Evolutionary conservation across 495 filamentous ascomycete species (phyloP).

Genomic region (Letharia lupina): DNA sequence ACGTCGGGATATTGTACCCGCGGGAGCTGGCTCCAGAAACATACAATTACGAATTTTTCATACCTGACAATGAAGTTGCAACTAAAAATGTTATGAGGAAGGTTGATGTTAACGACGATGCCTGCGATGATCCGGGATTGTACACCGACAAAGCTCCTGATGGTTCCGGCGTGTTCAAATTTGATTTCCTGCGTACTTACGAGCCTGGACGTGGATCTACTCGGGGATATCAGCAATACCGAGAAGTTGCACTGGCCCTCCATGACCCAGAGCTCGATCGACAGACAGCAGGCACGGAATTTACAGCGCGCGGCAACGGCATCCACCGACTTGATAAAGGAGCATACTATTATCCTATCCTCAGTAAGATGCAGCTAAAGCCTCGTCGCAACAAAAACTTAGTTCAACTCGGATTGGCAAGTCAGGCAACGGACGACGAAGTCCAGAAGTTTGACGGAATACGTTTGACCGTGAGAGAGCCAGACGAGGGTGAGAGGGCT

Average conservation of each 20-base stretch:
- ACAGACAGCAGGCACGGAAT: neutral
- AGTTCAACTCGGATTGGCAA: constrained; percentile 38
- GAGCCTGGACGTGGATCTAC: constrained; percentile 66
- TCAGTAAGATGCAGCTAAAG: constrained; percentile 57
- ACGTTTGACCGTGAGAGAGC: constrained; percentile 45
- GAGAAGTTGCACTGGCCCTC: constrained; percentile 52
- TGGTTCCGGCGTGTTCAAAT: constrained; percentile 54
- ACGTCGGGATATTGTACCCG: constrained; percentile 70
- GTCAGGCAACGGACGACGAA: constrained; percentile 37
- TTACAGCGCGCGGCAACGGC: neutral
- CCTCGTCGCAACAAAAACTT: constrained; percentile 47
- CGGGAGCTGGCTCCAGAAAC: constrained; percentile 39
- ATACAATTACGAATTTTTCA: constrained; percentile 68
- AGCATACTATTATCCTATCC: constrained; percentile 85
- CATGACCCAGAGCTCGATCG: constrained; percentile 56
- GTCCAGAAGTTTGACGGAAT: constrained; percentile 47
- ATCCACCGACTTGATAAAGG: constrained; percentile 39
- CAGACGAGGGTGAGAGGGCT: constrained; percentile 44
- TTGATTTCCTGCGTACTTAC: constrained; percentile 71
- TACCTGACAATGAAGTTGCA: constrained; percentile 49
- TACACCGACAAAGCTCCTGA: constrained; percentile 49
- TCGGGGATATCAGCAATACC: constrained; percentile 44
- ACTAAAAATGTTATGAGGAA: constrained; percentile 60
- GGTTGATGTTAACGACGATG: constrained; percentile 60
- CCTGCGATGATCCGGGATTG: constrained; percentile 55